These are phyloP conservation scores for Tulasnella sp. DNA, from an alignment of 768 basidiomycete genomes.

Conservation along the genomic window DNA sequence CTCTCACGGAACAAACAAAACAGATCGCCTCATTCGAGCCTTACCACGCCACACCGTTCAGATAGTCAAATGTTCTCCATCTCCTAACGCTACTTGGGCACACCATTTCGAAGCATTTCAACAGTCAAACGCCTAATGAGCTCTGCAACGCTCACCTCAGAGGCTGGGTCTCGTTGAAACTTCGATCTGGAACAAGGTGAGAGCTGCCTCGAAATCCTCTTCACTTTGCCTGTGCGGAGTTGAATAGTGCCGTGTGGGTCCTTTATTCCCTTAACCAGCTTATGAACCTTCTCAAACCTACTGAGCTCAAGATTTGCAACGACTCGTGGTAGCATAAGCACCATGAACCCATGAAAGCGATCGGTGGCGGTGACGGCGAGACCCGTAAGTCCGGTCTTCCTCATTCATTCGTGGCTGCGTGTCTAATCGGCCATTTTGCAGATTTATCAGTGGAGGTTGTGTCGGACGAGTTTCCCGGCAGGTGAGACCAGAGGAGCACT, in stretches of 20 bases:
- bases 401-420: neutral
- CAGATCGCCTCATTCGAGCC: neutral
- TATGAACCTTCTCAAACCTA: constrained; percentile 56
- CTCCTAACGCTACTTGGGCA: neutral
- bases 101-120: neutral
- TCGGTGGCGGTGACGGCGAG: constrained; percentile 65
- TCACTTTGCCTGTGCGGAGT: neutral
- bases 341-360: constrained; percentile 74
- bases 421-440: constrained; percentile 36
- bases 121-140: constrained; percentile 2
- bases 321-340: constrained; percentile 84
- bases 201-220: neutral
- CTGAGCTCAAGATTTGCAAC: constrained; percentile 64
- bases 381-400: constrained; percentile 60
- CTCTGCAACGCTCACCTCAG: constrained; percentile 2
- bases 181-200: constrained; percentile 48
- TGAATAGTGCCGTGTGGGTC: neutral
- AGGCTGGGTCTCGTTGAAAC: constrained; percentile 51
- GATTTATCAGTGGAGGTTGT: constrained; percentile 76
- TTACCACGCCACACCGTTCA: neutral
- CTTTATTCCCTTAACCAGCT: constrained; percentile 42
- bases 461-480: constrained; percentile 67
- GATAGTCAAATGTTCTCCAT: neutral
- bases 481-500: constrained; percentile 44
- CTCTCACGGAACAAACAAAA: neutral